Conservation (phyloP, 306 rosid species). For the Casuarina equisetifolia region DNA sequence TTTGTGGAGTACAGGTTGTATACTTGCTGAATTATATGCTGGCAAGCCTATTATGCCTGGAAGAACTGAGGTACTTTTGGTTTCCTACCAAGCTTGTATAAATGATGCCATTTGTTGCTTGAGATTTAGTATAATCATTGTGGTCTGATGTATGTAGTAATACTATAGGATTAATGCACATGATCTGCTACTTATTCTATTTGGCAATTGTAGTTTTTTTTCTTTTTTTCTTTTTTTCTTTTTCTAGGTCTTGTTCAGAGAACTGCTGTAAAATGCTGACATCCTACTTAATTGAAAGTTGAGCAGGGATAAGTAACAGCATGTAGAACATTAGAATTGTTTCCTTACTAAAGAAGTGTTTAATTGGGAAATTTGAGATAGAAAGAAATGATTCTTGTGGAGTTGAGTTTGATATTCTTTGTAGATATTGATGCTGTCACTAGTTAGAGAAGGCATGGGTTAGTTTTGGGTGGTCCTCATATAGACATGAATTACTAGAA, state of each 20-base stretch:
- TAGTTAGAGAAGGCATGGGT: not conserved
- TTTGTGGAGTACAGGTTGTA: conserved; percentile 94
- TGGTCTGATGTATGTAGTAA: not conserved
- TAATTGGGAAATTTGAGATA: not conserved
- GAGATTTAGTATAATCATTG: conserved; percentile 9
- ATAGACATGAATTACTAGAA: not conserved
- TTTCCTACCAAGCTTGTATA: conserved; percentile 3
- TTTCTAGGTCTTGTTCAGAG: no score
- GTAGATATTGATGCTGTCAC: not conserved
- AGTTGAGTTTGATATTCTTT: not conserved
- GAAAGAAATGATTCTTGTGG: not conserved
- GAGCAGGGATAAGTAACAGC: not conserved
- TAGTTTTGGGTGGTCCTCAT: not conserved
- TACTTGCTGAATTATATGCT: conserved; percentile 86
- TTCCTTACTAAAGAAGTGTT: not conserved
- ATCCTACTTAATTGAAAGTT: not conserved
- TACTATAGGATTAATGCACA: not conserved
- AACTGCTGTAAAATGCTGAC: not conserved
- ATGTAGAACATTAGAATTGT: not conserved
- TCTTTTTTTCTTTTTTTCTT: no score
- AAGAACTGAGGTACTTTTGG: conserved; percentile 75
- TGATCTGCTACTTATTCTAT: not conserved
- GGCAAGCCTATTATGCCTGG: conserved; percentile 98
- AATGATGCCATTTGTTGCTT: conserved; percentile 18
- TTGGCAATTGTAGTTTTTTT: not conserved